A percentile compares a stretch with the other conserved stretches of the same genome.
Conservation (phyloP, 768 basidiomycete species). For the Mycena chlorophos region DNA sequence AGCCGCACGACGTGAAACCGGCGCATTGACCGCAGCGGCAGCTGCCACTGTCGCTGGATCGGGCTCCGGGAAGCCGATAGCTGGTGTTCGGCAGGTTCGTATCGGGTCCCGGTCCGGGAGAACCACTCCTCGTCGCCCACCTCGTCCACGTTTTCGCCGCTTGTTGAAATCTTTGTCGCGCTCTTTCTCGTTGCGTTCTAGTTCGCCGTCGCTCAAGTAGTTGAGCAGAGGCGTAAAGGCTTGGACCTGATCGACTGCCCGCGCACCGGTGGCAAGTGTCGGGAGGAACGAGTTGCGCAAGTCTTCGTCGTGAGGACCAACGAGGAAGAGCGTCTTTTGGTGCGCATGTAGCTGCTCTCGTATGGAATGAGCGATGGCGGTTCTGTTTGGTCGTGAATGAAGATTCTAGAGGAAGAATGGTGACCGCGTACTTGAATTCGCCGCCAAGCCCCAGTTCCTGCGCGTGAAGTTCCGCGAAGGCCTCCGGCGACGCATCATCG, state of each 20-base stretch:
- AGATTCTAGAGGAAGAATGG: neutral
- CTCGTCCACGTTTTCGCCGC: slow-evolving; percentile 80
- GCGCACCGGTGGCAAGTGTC: slow-evolving; percentile 65
- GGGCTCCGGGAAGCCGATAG: slow-evolving; percentile 79
- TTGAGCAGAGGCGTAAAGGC: slow-evolving; percentile 88
- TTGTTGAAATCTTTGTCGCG: slow-evolving; percentile 90
- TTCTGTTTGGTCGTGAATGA: slow-evolving; percentile 47
- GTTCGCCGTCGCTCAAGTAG: slow-evolving; percentile 84
- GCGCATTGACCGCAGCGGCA: slow-evolving; percentile 63
- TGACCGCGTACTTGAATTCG: slow-evolving; percentile 78
- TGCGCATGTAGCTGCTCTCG: slow-evolving; percentile 92
- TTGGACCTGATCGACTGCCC: slow-evolving; percentile 75
- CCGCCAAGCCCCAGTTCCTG: slow-evolving; percentile 86
- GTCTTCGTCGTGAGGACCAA: slow-evolving; percentile 91
- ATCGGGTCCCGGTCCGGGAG: slow-evolving; percentile 92
- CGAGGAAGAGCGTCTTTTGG: slow-evolving; percentile 87
- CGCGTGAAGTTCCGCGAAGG: slow-evolving; percentile 85
- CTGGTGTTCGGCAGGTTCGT: slow-evolving; percentile 88
- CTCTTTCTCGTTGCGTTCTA: slow-evolving; percentile 88
- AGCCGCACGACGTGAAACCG: slow-evolving; percentile 77
- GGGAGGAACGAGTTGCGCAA: slow-evolving; percentile 88
- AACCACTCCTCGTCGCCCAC: slow-evolving; percentile 75
- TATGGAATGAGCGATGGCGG: slow-evolving; percentile 92
- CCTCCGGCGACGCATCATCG: slow-evolving; percentile 78
- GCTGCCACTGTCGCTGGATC: slow-evolving; percentile 70